These are phyloP conservation scores for Kluyveromyces sp. DNA, from an alignment of 1,139 yeast species.

Conservation along the genomic window DNA sequence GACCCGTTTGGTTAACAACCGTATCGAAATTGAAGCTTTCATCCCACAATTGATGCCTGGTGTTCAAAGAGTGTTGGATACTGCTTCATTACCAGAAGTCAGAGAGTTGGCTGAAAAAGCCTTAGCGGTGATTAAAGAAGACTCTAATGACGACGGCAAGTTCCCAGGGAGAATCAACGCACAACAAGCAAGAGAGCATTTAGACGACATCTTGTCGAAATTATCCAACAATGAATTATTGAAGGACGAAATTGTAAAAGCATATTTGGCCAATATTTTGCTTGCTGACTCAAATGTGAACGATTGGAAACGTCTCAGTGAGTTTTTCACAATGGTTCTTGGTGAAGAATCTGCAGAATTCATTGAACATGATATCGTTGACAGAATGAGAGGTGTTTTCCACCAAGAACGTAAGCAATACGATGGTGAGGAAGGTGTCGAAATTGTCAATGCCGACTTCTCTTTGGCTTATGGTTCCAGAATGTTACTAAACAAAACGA, in stretches of 20 bases:
- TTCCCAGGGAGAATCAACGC: conserved; percentile 67
- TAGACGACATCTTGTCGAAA: conserved; percentile 32
- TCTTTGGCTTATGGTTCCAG: conserved; percentile 96
- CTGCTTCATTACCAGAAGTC: conserved; percentile 94
- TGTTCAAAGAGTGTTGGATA: conserved; percentile 75
- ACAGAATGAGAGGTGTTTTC: conserved; percentile 56
- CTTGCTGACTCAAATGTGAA: conserved; percentile 77
- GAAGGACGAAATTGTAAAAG: conserved; percentile 31
- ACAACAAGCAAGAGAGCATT: conserved; percentile 46
- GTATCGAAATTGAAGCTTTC: conserved; percentile 80
- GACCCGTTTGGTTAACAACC: conserved; percentile 91
- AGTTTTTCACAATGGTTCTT: conserved; percentile 45
- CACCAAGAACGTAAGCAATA: conserved; percentile 51
- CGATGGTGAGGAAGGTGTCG: conserved; percentile 65
- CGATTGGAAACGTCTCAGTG: conserved; percentile 73
- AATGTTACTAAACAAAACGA: conserved; percentile 91
- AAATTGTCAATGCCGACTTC: conserved; percentile 88
- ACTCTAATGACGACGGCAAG: conserved; percentile 58
- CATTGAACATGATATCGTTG: conserved; percentile 40
- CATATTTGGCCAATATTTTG: conserved; percentile 50
- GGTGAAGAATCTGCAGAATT: conserved; percentile 37
- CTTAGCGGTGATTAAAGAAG: conserved; percentile 68
- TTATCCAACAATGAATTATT: conserved; percentile 25
- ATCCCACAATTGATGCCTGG: conserved; percentile 87
- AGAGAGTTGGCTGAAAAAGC: conserved; percentile 91